Conservation (phyloP, 768 basidiomycete species). For the Lyophyllum atratum region DNA sequence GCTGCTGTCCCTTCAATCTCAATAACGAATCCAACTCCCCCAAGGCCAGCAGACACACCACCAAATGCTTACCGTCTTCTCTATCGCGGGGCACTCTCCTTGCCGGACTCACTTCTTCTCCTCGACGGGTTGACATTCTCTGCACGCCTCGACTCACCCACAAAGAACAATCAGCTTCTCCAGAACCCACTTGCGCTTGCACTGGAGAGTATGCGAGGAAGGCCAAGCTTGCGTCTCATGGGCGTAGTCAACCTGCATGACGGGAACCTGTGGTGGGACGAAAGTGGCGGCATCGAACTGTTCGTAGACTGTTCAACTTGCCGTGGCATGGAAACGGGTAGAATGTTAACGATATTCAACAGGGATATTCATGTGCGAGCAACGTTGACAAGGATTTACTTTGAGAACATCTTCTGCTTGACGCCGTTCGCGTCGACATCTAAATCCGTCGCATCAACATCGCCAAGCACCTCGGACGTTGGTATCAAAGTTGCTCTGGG, state of each 20-base stretch:
- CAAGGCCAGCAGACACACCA: constrained; percentile 12
- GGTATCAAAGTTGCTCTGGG: constrained; percentile 73
- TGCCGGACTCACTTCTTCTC: constrained; percentile 70
- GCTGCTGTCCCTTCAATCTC: constrained; percentile 9
- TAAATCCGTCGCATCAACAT: constrained; percentile 12
- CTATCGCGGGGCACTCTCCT: constrained; percentile 73
- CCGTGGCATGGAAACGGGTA: background rate
- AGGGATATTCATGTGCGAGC: constrained; percentile 76
- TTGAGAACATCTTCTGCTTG: constrained; percentile 71
- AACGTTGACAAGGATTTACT: constrained; percentile 61
- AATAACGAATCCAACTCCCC: constrained; percentile 22
- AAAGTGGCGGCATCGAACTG: constrained; percentile 48
- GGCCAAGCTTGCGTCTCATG: constrained; percentile 61
- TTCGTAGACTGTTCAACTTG: constrained; percentile 15
- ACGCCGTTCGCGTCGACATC: constrained; percentile 34
- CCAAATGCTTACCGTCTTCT: constrained; percentile 52
- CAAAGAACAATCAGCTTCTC: constrained; percentile 46
- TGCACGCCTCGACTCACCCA: constrained; percentile 44
- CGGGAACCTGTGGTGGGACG: constrained; percentile 54
- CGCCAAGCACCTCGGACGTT: constrained; percentile 38
- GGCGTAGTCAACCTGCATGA: constrained; percentile 54
- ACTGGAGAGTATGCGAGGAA: constrained; percentile 78
- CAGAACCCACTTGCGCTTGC: constrained; percentile 72
- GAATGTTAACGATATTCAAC: background rate
- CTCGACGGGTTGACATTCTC: constrained; percentile 78